Conservation (phyloP, 192 early-diverging fungal species). For the Ambispora gerdemannii region DNA sequence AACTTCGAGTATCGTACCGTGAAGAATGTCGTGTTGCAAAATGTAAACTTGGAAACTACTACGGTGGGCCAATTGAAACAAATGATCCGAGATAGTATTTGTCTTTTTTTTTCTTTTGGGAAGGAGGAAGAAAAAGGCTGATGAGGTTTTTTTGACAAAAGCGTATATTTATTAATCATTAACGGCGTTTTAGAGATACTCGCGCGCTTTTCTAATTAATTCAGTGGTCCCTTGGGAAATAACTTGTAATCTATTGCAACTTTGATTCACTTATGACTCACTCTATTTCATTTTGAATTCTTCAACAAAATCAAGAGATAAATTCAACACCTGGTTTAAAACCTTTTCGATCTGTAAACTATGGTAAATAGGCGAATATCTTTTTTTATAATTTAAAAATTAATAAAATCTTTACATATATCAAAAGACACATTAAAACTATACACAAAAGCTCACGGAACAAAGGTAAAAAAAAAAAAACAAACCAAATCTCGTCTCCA, state of each 20-base stretch:
- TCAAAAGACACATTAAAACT: slow-evolving; percentile 70
- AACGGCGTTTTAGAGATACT: no score
- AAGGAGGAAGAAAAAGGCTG: background rate
- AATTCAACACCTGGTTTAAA: slow-evolving; percentile 61
- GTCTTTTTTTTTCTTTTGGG: background rate
- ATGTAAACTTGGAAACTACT: slow-evolving; percentile 61
- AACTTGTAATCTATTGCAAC: no score
- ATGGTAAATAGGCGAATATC: slow-evolving; percentile 47
- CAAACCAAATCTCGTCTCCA: background rate
- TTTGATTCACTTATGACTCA: no score
- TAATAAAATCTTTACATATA: background rate
- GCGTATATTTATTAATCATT: no score
- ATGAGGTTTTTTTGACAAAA: no score
- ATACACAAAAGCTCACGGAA: slow-evolving; percentile 69
- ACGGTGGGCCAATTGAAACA: slow-evolving; percentile 65
- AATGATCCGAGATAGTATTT: slow-evolving; percentile 52
- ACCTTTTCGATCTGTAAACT: slow-evolving; percentile 62
- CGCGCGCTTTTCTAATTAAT: background rate
- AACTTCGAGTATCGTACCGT: slow-evolving; percentile 86
- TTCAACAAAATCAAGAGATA: no score
- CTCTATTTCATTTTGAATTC: no score
- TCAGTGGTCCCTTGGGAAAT: slow-evolving; percentile 8
- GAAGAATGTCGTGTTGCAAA: slow-evolving; percentile 77
- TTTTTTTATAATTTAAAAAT: background rate
- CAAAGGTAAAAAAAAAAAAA: slow-evolving; percentile 52